Evolutionary conservation across 2,329 filamentous ascomycete species (phyloP), one percentile per base, ranked within the genome.

Genomic region (Aulographum hederae): DNA sequence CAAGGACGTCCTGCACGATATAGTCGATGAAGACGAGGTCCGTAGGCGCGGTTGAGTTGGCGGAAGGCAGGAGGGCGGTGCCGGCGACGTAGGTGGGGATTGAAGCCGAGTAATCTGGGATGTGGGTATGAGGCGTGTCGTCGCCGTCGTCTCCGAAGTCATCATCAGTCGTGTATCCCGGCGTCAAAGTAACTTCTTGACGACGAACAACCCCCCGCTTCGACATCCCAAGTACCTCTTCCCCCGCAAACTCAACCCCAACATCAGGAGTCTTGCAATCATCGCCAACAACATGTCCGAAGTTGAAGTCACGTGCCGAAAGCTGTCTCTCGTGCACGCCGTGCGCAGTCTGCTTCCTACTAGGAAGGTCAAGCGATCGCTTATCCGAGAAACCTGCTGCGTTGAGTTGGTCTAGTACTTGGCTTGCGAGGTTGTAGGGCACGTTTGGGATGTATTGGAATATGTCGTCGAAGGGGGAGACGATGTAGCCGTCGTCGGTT

Each of bases 91-190:
- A 63, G 37, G 59, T 53, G 4, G 66, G 65, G n/a, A n/a, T n/a
- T n/a, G n/a, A n/a, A 27, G 63, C 53, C 1, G 41, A 28, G 47
- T 61, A 66, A 33, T 52, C 43, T 1, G 63, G 56, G 27, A 69
- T 64, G 5, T 34, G 32, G 4, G 52, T 50, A 46, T 71, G 67
- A 4, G 55, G 41, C 0, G 67, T 71, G 37, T 72, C 67, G 40
- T 71, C 67, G 12, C 65, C 63, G 39, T 58, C 66, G 3, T 46
- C 55, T 31, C 67, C 67, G 39, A 68, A 71, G 42, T 69, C 67
- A 38, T 72, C 67, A 2, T 43, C 56, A 0, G 67, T 72, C 3
- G 54, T 60, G 45, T 69, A 69, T 3, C 66, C 68, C 0, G 64
- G 54, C 0, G 54, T 54, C 5, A 58, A 41, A 4, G 45, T 37